A percentile compares a stretch with the other conserved stretches of the same genome.
These are phyloP conservation scores for Trametes villosa DNA, from an alignment of 768 basidiomycete genomes.

Conservation along the genomic window DNA sequence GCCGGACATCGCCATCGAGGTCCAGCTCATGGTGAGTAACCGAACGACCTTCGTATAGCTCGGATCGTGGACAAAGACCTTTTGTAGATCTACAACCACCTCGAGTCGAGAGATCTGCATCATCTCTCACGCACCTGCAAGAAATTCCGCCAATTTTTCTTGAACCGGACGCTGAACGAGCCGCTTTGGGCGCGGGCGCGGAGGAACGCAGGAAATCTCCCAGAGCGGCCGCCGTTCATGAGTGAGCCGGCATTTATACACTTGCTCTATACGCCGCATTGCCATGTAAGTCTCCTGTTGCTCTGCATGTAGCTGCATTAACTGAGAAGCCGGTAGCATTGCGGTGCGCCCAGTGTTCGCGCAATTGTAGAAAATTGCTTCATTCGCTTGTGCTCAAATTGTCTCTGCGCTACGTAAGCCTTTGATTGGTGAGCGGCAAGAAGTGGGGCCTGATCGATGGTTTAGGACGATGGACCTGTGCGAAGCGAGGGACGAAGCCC, in stretches of 20 bases:
- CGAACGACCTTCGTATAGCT: background rate
- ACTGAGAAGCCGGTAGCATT: no score
- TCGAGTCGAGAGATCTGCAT: background rate
- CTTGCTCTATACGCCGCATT: background rate
- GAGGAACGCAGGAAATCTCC: background rate
- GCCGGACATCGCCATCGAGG: background rate
- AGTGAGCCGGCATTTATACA: background rate
- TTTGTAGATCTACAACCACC: background rate
- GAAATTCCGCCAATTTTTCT: background rate
- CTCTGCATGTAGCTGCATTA: no score
- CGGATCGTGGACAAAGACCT: no score
- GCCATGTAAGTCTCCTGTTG: conserved; percentile 1
- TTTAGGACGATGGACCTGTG: no score
- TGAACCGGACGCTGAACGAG: background rate
- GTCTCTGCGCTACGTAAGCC: no score
- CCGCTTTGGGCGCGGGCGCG: background rate
- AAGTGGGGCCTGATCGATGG: no score
- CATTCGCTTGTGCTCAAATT: no score
- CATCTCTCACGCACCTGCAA: background rate
- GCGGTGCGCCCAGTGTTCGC: no score
- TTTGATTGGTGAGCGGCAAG: no score
- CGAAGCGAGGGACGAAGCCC: no score
- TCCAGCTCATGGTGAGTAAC: background rate
- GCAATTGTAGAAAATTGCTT: no score
- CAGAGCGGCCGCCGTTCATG: background rate